phyloP scores from a whole-genome alignment of 2,329 filamentous ascomycete genomes.

The Zymoseptoria pseudotritici region DNA sequence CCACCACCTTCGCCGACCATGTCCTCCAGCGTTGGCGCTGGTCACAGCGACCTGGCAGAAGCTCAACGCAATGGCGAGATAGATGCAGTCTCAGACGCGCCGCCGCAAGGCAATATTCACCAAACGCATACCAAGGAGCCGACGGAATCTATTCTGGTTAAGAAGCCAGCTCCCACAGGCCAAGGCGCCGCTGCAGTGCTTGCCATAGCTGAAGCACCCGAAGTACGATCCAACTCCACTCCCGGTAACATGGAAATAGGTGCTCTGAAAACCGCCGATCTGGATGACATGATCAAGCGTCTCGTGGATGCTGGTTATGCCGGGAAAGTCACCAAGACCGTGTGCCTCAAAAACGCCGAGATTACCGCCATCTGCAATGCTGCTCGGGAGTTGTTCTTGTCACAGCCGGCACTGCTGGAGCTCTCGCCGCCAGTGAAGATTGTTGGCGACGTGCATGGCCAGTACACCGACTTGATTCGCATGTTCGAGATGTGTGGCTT shows the following conservation, averaged over 20 bases:
- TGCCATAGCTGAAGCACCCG: conserved; percentile 14
- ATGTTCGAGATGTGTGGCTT: conserved; percentile 99
- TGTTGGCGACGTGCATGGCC: conserved; percentile 91
- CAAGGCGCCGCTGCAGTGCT: conserved; percentile 24
- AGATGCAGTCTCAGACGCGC: conserved; percentile 86
- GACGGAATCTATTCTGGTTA: conserved; percentile 83
- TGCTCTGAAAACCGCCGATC: conserved; percentile 83
- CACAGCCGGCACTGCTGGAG: conserved; percentile 85
- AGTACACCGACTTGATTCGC: conserved; percentile 91
- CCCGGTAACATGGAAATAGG: conserved; percentile 69
- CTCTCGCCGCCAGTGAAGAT: conserved; percentile 94
- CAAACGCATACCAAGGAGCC: conserved; percentile 57
- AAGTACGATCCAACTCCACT: conserved; percentile 28
- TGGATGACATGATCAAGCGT: conserved; percentile 95
- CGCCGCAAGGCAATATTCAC: conserved; percentile 57
- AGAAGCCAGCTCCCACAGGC: conserved; percentile 40
- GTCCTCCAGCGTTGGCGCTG: conserved; percentile 63
- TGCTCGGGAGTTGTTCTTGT: conserved; percentile 80
- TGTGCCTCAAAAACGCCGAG: conserved; percentile 95
- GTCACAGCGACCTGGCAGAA: conserved; percentile 69
- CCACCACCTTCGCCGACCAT: conserved; percentile 81
- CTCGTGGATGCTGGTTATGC: conserved; percentile 91
- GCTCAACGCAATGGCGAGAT: conserved; percentile 86
- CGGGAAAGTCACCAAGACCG: conserved; percentile 94
- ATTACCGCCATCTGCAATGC: conserved; percentile 89